phyloP scores from a whole-genome alignment of 257 asterid genomes.

The Solanum neorickii region DNA sequence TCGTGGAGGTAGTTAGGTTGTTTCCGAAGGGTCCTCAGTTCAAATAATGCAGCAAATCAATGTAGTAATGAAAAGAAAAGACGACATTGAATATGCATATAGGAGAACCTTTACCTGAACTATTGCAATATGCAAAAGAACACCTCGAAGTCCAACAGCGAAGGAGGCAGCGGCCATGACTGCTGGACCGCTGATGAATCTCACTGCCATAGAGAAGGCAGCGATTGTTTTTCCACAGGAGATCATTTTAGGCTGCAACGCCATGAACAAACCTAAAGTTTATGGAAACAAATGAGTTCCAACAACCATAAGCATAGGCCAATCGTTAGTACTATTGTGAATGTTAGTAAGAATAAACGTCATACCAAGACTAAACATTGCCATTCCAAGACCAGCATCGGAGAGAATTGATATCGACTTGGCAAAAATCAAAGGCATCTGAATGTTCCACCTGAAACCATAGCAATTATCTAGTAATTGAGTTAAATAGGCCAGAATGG shows the following conservation, averaged over 20 bases:
- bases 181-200: conserved; percentile 55
- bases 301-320: background rate
- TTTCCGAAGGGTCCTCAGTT: background rate
- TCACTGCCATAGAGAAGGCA: conserved; percentile 46
- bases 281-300: background rate
- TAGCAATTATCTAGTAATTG: background rate
- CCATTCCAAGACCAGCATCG: conserved; percentile 82
- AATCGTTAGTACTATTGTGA: background rate
- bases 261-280: conserved; percentile 59
- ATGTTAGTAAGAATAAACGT: background rate
- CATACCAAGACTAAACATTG: conserved; percentile 70
- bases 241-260: conserved; percentile 54
- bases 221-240: conserved; percentile 62
- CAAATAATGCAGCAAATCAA: background rate
- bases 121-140: conserved; percentile 46
- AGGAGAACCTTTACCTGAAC: conserved; percentile 34
- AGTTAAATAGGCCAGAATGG: background rate
- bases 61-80: background rate
- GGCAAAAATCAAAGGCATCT: conserved; percentile 54
- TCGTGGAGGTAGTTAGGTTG: background rate
- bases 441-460: conserved; percentile 50
- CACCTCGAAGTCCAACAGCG: conserved; percentile 57
- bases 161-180: conserved; percentile 75
- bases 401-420: conserved; percentile 52
- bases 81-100: background rate